Conservation (phyloP, 495 filamentous ascomycete species). For the Penicillium psychrofluorescens region DNA sequence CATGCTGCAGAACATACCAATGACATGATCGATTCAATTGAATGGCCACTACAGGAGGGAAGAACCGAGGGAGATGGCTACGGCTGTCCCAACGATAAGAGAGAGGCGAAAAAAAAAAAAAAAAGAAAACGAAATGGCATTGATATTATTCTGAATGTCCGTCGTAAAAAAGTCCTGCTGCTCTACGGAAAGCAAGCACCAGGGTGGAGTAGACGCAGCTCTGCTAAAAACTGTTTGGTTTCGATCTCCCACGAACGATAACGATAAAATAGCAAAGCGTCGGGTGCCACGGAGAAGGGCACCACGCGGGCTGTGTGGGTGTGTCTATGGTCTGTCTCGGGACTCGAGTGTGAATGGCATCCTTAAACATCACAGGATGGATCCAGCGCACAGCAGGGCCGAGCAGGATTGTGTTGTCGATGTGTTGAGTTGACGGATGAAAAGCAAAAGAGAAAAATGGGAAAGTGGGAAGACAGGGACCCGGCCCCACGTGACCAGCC, state of each 20-base stretch:
- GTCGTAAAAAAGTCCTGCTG: slow-evolving; percentile 48
- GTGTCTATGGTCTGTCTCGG: slow-evolving; percentile 5
- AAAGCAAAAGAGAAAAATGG: background rate
- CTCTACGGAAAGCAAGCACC: slow-evolving; percentile 35
- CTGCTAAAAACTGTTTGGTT: slow-evolving; percentile 51
- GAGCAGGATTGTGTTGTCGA: background rate
- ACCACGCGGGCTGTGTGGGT: slow-evolving; percentile 40
- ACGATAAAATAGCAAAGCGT: slow-evolving; percentile 38
- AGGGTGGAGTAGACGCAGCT: slow-evolving; percentile 51
- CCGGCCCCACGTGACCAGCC: slow-evolving; percentile 5
- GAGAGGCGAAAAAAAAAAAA: no score
- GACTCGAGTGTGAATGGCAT: background rate
- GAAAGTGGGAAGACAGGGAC: background rate
- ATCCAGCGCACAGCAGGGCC: background rate
- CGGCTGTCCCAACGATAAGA: no score
- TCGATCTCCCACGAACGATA: slow-evolving; percentile 48
- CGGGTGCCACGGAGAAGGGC: slow-evolving; percentile 29
- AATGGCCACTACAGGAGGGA: no score
- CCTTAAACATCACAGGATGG: slow-evolving; percentile 2
- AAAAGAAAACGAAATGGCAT: no score
- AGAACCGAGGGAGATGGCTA: no score
- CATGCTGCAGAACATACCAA: no score
- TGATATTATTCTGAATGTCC: slow-evolving; percentile 23
- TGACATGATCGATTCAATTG: no score
- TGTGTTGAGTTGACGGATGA: background rate